Evolutionary conservation across 257 asterid species (phyloP), one percentile per base, ranked within the genome.

Genomic region (Solanum medicagineum): DNA sequence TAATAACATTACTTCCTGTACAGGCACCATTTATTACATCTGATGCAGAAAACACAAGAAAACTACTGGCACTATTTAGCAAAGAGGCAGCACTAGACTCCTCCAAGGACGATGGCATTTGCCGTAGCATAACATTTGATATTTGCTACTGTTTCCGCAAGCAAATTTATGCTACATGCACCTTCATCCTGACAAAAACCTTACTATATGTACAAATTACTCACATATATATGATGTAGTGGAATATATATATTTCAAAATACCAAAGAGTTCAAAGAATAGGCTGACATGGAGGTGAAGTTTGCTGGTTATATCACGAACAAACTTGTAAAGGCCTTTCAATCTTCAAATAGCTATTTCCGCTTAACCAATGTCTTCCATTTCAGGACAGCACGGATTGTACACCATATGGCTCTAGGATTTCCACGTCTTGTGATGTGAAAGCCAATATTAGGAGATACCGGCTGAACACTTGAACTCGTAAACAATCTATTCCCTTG

Each of bases 401-500:
- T 94, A 90, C 97, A 92, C 99, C 98, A 94, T 70, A 92, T 88
- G 7, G 91, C 88, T 86, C 86, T 91, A 71, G 97, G 89, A 81
- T 84, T 91, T 68, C 92, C 90, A 70, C 42, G 85, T 79, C 89
- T 86, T 47, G 95, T 86, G 75, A 87, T 84, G 51, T 56, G 74
- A 80, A 89, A 56, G 85, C 87, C 91, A 51, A 92, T 73, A 86
- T 88, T 81, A 81, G 95, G 89, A 80, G 93, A 90, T 26, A 87
- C 59, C 13, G 87, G 60, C 60, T 87, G 89, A 20, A 88, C 88
- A 84, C 54, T 85, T 73, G 90, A 91, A 87, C 86, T 86, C 55
- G 87, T 10, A 83, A 85, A 88, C 84, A 86, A 59, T 9, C 90
- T 91, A 84, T 89, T 87, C 85, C 85, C 93, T 86, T 84, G 93